Evolutionary conservation across 2,329 filamentous ascomycete genomes (phyloP).

Genomic region (Cordyceps tenuipes): DNA sequence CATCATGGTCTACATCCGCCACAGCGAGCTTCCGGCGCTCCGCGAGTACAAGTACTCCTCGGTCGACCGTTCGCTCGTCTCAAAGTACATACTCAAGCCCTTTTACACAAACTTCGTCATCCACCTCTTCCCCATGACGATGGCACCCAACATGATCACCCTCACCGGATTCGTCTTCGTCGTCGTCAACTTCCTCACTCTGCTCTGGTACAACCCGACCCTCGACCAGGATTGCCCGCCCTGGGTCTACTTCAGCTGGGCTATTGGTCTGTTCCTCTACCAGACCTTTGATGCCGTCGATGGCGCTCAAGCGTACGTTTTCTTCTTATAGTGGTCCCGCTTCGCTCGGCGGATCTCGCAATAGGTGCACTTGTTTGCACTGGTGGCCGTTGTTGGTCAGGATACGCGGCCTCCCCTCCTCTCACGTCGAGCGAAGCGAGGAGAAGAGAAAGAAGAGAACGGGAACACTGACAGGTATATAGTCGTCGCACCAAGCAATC

Average conservation of each 20-base stretch:
- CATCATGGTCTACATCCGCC: conserved; percentile 89
- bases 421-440: conserved; percentile 7
- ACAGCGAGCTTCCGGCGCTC: conserved; percentile 79
- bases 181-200: conserved; percentile 76
- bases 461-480: conserved; percentile 1
- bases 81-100: conserved; percentile 90
- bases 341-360: conserved; percentile 3
- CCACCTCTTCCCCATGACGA: conserved; percentile 86
- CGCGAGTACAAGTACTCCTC: conserved; percentile 92
- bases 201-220: conserved; percentile 94
- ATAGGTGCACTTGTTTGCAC: too few relatives aligned
- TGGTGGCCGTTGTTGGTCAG: background rate
- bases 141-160: conserved; percentile 87
- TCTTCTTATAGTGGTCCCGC: background rate
- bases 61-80: conserved; percentile 83
- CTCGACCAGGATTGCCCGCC: conserved; percentile 86
- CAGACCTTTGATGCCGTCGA: conserved; percentile 98
- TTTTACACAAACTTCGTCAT: conserved; percentile 96
- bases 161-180: conserved; percentile 86
- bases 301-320: conserved; percentile 79
- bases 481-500: conserved; percentile 84
- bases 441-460: background rate
- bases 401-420: background rate
- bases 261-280: conserved; percentile 83
- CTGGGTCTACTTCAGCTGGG: conserved; percentile 95